phyloP scores from a whole-genome alignment of 192 early-diverging fungal species.

The Backusella macrospora region DNA sequence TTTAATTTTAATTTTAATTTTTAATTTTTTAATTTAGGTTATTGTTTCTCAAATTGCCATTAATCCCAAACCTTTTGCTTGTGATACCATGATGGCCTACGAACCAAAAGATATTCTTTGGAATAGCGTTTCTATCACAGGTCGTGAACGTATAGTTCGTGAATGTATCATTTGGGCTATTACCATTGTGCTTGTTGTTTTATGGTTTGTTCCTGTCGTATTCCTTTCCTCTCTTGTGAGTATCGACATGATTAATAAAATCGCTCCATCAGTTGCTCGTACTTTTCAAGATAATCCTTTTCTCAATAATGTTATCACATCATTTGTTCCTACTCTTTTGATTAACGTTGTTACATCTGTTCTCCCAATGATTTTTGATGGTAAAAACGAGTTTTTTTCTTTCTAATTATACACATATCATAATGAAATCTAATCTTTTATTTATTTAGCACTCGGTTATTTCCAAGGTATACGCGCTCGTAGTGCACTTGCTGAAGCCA shows the following conservation, averaged over 20 bases:
- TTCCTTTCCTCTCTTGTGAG: slow-evolving; percentile 66
- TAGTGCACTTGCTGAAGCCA: slow-evolving; percentile 40
- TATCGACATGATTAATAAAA: slow-evolving; percentile 54
- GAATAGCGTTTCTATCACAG: slow-evolving; percentile 62
- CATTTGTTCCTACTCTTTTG: slow-evolving; percentile 69
- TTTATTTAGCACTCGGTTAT: slow-evolving; percentile 30
- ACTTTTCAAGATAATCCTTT: slow-evolving; percentile 45
- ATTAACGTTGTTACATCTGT: slow-evolving; percentile 67
- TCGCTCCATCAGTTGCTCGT: slow-evolving; percentile 56
- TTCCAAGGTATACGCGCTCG: slow-evolving; percentile 35
- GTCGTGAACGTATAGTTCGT: slow-evolving; percentile 51
- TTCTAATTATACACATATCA: not conserved
- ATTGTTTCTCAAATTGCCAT: slow-evolving; percentile 67
- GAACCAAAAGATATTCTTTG: slow-evolving; percentile 77
- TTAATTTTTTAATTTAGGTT: slow-evolving; percentile 41
- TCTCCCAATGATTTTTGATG: slow-evolving; percentile 66
- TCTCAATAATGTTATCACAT: slow-evolving; percentile 60
- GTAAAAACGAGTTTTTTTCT: slow-evolving; percentile 16
- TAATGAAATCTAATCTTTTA: too few species aligned
- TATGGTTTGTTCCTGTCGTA: slow-evolving; percentile 72
- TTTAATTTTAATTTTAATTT: not conserved
- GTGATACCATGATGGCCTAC: slow-evolving; percentile 60
- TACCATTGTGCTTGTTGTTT: slow-evolving; percentile 64
- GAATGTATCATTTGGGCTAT: slow-evolving; percentile 52
- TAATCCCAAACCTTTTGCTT: slow-evolving; percentile 63